Base-by-base conservation (phyloP, 2,329 filamentous ascomycete species). In the Celoporthe dispersa region DNA sequence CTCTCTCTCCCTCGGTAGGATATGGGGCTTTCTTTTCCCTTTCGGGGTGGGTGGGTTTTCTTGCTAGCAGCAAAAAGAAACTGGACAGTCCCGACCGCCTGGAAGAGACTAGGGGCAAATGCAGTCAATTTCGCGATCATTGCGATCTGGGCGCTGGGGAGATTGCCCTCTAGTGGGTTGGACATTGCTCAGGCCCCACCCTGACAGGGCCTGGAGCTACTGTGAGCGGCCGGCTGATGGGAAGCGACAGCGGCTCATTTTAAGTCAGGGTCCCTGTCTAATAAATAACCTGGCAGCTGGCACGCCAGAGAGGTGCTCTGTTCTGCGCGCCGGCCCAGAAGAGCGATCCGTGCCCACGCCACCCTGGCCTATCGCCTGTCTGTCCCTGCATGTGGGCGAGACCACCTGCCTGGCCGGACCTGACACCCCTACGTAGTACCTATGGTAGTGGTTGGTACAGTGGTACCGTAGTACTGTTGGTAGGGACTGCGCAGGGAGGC, bases 151-250 rank as follows among this genome's bases (percentile, higher is more conserved):
- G 31, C 25, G 64, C 64, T 41, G 33, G 59, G 66, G 66, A 67
- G 57, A 67, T 67, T 67, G 41, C 37, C 55, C 25, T 48, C 25
- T 5, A 62, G 55, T 28, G 66, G 66, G 41, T 31, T 66, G 25
- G 53, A 62, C 51, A 25, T 37, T 35, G 31, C 25, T 16, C 19
- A 35, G 64, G n/a, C 35, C 48, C 64, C 48, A 25, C 64, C 35
- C 12, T 25, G 31, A 44, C 22, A 48, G 14, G 39, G 55, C 57
- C 65, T 28, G 6, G 22, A 39, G 19, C 37, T 28, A 61, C 53
- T 59, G 55, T n/a, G 35, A 31, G 22, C 48, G 44, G 35, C 31
- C n/a, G 31, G 12, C 31, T 22, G 28, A 22, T n/a, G 35, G 53
- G 35, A 59, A 61, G 22, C 19, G 9, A 51, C 63, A 65, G 63